Base-by-base conservation (phyloP, 192 early-diverging fungal genomes). In the Chytriomyces sp. region DNA sequence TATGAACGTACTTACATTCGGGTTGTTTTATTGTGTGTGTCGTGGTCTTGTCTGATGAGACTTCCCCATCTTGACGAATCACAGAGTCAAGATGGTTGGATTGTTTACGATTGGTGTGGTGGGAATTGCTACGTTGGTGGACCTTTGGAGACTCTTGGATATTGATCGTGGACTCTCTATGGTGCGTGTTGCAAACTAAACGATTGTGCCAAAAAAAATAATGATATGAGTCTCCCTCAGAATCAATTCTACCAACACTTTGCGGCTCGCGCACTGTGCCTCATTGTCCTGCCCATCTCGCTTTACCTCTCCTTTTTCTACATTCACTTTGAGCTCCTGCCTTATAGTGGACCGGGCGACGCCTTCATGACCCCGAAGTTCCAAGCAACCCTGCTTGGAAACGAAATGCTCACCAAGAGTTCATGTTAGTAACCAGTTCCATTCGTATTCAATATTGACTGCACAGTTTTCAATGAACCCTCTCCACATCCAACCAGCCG, bases 1-100 rank as follows among this genome's bases (percentile, higher is more conserved):
- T 86, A 78, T n/a, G n/a, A n/a, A n/a, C n/a, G n/a, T n/a, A n/a
- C n/a, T n/a, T n/a, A n/a, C n/a, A 52, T 65, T 69, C 3, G 4
- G n/a, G 22, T 32, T 28, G 22, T 12, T 67, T 74, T 12, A 12
- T 72, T 62, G 53, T 74, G 0, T 54, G n/a, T 5, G 39, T 52
- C 14, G 36, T 57, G 56, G n/a, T 57, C 28, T 59, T 59, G 57
- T 59, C 33, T 32, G n/a, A 66, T 41, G 31, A 7, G 30, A 17
- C 7, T 41, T 30, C 25, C 14, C 40, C 30, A 4, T 76, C 25
- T 10, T 75, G 12, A 69, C 36, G 33, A 30, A 58, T 3, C 34
- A 28, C 53, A 87, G 95, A 60, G 92, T 97, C 75, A 99, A 99
- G 75, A 91, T 99, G 90, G 96, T 99, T 0, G 97, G 97, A 4